Conservation (phyloP, 2,329 filamentous ascomycete genomes). For the Tolypocladium album region DNA sequence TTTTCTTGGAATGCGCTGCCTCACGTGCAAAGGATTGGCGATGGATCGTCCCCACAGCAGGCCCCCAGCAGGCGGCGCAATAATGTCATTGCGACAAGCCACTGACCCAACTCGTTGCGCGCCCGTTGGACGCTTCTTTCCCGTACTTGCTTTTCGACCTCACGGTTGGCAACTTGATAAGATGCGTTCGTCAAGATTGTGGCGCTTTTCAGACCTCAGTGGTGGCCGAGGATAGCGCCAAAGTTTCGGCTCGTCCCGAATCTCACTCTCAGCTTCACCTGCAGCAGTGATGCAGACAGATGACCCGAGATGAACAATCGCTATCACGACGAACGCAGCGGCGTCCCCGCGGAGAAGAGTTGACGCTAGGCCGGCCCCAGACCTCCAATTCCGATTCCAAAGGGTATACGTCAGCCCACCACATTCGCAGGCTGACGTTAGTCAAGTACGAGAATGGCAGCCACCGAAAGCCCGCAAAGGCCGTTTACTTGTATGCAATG, state of each 20-base stretch:
- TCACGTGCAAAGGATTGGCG: neutral
- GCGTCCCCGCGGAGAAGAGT: neutral
- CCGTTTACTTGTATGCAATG: neutral
- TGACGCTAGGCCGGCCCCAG: neutral
- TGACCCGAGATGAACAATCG: neutral
- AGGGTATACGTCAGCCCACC: neutral
- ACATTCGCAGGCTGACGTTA: neutral
- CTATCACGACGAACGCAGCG: neutral
- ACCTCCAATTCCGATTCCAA: neutral
- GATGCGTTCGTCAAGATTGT: too few species aligned
- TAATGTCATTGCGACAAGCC: neutral
- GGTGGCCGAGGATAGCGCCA: too few species aligned
- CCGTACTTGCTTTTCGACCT: too few species aligned
- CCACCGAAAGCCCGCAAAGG: neutral
- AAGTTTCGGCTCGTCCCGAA: too few species aligned
- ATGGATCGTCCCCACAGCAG: neutral
- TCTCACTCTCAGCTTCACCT: too few species aligned
- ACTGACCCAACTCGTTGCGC: neutral
- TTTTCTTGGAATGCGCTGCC: neutral
- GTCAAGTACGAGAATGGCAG: neutral
- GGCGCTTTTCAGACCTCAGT: too few species aligned
- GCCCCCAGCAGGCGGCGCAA: neutral
- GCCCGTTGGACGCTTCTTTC: too few species aligned
- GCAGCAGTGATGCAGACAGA: neutral
- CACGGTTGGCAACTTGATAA: too few species aligned